Conservation (phyloP, 78 protist species). For the Dictyostelium firmibasis region DNA sequence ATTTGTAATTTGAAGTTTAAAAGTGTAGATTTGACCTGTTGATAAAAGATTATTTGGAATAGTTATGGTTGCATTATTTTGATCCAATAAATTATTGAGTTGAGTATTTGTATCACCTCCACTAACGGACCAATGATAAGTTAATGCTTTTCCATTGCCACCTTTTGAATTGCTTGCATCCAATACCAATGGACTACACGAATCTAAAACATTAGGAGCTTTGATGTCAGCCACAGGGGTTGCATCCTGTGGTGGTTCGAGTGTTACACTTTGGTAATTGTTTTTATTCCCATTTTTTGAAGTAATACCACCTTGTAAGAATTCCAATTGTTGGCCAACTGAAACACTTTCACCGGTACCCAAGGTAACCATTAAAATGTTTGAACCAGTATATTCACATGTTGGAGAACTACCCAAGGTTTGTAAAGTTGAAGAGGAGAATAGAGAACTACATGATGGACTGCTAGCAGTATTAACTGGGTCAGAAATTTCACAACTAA, state of each 20-base stretch:
- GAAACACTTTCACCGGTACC: not conserved
- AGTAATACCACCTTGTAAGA: slow-evolving; percentile 17
- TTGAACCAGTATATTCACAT: slow-evolving; percentile 22
- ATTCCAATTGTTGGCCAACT: not conserved
- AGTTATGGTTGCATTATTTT: not conserved
- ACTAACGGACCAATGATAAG: not conserved
- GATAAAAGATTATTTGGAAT: slow-evolving; percentile 5
- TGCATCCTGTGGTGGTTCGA: not conserved
- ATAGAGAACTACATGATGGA: not conserved
- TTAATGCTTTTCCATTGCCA: slow-evolving; percentile 11
- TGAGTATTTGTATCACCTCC: not conserved
- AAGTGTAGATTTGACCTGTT: not conserved
- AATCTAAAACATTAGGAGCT: slow-evolving; percentile 23
- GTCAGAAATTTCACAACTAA: not conserved
- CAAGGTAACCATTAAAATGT: not conserved
- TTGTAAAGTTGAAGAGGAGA: not conserved
- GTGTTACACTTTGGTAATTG: not conserved
- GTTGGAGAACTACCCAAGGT: not conserved
- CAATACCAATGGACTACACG: slow-evolving; percentile 7
- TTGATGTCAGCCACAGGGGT: slow-evolving; percentile 2
- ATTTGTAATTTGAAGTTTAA: slow-evolving; percentile 17
- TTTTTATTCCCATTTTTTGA: slow-evolving; percentile 41
- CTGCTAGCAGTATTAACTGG: not conserved
- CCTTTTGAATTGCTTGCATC: slow-evolving; percentile 37
- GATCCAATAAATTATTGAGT: not conserved